Percentiles rank a stretch among this genome's conserved stretches.
Evolutionary conservation across 768 basidiomycete genomes (phyloP).

Genomic region (Suillus bovinus): DNA sequence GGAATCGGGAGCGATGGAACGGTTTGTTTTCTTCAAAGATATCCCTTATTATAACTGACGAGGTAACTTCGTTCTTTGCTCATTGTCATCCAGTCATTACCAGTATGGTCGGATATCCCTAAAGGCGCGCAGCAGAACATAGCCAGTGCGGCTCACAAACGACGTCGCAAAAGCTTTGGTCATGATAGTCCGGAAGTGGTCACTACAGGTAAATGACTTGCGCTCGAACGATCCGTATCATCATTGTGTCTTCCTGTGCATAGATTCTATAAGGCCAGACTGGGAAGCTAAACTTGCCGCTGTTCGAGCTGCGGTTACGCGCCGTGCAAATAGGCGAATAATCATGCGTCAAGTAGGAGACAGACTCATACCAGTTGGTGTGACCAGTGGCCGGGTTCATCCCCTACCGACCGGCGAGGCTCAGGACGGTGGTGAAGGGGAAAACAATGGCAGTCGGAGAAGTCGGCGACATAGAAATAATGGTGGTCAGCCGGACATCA

Average conservation of each 20-base stretch:
- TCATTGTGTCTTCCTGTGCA: slow-evolving; percentile 12
- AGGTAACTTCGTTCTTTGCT: not conserved
- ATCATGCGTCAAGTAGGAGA: slow-evolving; percentile 99
- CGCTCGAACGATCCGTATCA: slow-evolving; percentile 9
- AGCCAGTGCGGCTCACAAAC: slow-evolving; percentile 55
- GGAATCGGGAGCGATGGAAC: slow-evolving; percentile 76
- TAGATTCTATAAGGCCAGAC: slow-evolving; percentile 96
- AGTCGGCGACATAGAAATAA: slow-evolving; percentile 54
- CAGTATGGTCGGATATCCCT: slow-evolving; percentile 55
- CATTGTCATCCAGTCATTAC: slow-evolving; percentile 29
- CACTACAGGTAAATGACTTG: slow-evolving; percentile 65
- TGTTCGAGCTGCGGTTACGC: slow-evolving; percentile 92
- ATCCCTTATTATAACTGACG: not conserved
- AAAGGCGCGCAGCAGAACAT: slow-evolving; percentile 46
- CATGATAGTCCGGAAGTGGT: slow-evolving; percentile 89
- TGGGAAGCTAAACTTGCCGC: slow-evolving; percentile 97
- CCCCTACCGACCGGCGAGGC: slow-evolving; percentile 60
- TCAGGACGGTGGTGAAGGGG: slow-evolving; percentile 43
- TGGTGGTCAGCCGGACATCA: slow-evolving; percentile 55
- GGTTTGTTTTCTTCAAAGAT: slow-evolving; percentile 43
- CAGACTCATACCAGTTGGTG: slow-evolving; percentile 93
- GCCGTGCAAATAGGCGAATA: slow-evolving; percentile 93
- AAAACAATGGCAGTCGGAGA: slow-evolving; percentile 39
- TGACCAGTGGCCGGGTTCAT: slow-evolving; percentile 85
- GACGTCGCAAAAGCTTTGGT: slow-evolving; percentile 86